Percentiles rank a stretch among this genome's conserved stretches.
Evolutionary conservation across 2,329 filamentous ascomycete species (phyloP).

Genomic region (Pezizomycotina sp.): DNA sequence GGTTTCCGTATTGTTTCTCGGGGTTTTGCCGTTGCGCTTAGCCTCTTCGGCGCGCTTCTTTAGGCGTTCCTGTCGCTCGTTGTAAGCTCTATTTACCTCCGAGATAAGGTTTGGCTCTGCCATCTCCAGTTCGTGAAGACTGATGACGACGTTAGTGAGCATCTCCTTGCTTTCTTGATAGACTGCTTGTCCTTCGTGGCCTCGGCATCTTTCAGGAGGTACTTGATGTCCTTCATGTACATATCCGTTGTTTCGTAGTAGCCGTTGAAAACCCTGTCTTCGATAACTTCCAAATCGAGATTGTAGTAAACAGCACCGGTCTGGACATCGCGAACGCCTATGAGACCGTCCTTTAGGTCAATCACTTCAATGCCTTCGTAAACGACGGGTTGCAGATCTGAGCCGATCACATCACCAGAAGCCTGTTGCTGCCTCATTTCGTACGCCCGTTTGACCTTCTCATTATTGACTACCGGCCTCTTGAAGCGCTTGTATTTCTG

Average conservation of each 20-base stretch:
- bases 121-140: constrained; percentile 60
- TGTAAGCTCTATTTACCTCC: constrained; percentile 43
- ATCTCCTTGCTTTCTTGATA: constrained; percentile 75
- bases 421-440: constrained; percentile 17
- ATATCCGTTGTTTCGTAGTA: constrained; percentile 86
- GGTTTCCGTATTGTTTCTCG: no score
- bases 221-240: constrained; percentile 74
- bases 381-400: constrained; percentile 38
- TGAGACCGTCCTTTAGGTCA: constrained; percentile 59
- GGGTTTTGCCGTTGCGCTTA: no score
- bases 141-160: constrained; percentile 81
- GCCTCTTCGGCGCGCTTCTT: constrained; percentile 44
- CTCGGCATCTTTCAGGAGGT: constrained; percentile 68
- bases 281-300: constrained; percentile 77
- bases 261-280: constrained; percentile 90
- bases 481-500: constrained; percentile 77
- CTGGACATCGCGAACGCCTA: constrained; percentile 56
- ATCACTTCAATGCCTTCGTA: no score
- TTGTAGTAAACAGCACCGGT: constrained; percentile 89
- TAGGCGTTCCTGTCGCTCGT: constrained; percentile 61
- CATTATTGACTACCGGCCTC: constrained; percentile 48
- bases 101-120: constrained; percentile 44
- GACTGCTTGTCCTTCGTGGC: constrained; percentile 68
- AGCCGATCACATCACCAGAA: constrained; percentile 35
- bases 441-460: constrained; percentile 20